phyloP scores from a whole-genome alignment of 129 eudicot species.

The Centaurea solstitialis region DNA sequence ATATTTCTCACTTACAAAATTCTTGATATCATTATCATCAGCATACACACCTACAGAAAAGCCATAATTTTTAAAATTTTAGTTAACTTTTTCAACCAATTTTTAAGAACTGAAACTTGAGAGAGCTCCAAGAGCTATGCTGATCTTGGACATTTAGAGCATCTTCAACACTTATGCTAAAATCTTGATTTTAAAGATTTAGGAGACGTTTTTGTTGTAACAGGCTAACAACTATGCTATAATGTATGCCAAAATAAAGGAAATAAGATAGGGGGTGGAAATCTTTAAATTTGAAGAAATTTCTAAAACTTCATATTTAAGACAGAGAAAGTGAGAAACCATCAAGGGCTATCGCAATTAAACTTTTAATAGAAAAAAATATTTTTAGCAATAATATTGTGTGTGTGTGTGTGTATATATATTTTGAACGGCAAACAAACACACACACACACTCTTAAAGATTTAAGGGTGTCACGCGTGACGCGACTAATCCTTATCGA shows the following conservation, averaged over 20 bases:
- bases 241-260: background rate
- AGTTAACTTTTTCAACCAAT: background rate
- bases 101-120: background rate
- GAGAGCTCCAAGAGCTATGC: background rate
- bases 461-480: no score
- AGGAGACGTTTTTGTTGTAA: background rate
- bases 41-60: slow-evolving; percentile 77
- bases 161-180: background rate
- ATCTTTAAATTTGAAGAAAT: no score
- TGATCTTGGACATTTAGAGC: background rate
- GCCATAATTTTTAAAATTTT: background rate
- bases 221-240: background rate
- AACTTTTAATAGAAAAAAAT: no score
- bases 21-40: slow-evolving; percentile 64
- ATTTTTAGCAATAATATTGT: no score
- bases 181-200: background rate
- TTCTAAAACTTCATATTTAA: background rate
- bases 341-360: no score
- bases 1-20: slow-evolving; percentile 66
- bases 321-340: no score
- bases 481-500: no score
- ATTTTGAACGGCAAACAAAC: no score
- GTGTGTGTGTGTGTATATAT: no score
- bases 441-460: no score
- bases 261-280: background rate